Percentiles rank a stretch among this genome's conserved stretches.
These are phyloP conservation scores for Schizopora paradoxa DNA, from an alignment of 1,284 basidiomycete species.

Conservation along the genomic window DNA sequence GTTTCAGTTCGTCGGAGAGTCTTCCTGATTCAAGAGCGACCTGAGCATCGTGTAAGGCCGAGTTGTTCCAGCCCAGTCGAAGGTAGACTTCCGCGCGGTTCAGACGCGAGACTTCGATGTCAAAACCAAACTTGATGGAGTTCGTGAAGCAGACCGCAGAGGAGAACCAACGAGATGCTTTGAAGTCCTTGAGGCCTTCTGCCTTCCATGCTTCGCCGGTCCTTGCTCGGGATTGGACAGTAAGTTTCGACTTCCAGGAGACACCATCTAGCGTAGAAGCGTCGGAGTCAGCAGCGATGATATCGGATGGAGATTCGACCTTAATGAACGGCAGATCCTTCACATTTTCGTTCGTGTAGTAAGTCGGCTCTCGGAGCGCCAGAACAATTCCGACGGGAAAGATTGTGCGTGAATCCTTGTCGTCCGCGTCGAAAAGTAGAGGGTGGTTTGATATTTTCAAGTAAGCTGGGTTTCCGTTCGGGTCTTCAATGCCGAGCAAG, in stretches of 20 bases:
- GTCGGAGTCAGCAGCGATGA: slow-evolving; percentile 21
- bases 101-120: slow-evolving; percentile 1
- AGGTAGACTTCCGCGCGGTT: slow-evolving; percentile 12
- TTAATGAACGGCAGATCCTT: slow-evolving; percentile 25
- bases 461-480: slow-evolving; percentile 22
- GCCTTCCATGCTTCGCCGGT: slow-evolving; percentile 6
- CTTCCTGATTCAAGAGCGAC: background rate
- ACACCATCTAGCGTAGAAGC: background rate
- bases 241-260: no score
- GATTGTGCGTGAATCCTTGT: slow-evolving; percentile 24
- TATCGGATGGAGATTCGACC: slow-evolving; percentile 29
- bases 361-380: slow-evolving; percentile 31
- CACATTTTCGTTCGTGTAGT: slow-evolving; percentile 22
- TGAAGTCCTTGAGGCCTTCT: slow-evolving; percentile 9
- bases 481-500: slow-evolving; percentile 25
- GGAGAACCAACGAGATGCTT: slow-evolving; percentile 1
- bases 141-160: slow-evolving; percentile 9
- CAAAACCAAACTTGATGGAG: slow-evolving; percentile 4
- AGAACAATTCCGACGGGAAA: slow-evolving; percentile 29
- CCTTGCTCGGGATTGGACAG: no score
- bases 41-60: slow-evolving; percentile 12
- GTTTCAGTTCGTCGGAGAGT: background rate
- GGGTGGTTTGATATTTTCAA: slow-evolving; percentile 29
- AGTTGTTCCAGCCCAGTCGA: slow-evolving; percentile 10
- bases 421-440: slow-evolving; percentile 18